Percentiles rank a stretch among this genome's conserved stretches.
These are phyloP conservation scores for Cyclotella sp. DNA, from an alignment of 108 stramenopile species.

Conservation along the genomic window DNA sequence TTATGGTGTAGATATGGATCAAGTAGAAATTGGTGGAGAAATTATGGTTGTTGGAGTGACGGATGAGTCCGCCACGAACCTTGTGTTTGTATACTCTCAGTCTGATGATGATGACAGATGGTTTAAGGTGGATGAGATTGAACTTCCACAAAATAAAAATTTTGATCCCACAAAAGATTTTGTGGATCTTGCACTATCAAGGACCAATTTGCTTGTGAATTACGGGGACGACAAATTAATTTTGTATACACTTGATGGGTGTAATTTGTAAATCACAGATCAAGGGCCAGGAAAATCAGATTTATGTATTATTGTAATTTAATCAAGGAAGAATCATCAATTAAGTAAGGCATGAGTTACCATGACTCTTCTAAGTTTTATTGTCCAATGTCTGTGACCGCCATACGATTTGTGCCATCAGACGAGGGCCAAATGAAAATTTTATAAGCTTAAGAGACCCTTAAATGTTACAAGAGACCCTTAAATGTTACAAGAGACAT, in stretches of 20 bases:
- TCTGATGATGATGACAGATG: slow-evolving; percentile 2
- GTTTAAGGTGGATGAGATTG: slow-evolving; percentile 8
- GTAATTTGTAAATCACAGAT: background rate
- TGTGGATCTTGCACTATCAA: slow-evolving; percentile 3
- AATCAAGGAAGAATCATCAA: too few relatives aligned
- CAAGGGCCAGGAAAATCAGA: too few relatives aligned
- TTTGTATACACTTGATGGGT: background rate
- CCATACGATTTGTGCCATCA: too few relatives aligned
- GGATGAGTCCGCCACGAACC: background rate
- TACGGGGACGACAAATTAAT: background rate
- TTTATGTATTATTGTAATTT: too few relatives aligned
- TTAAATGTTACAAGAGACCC: too few relatives aligned
- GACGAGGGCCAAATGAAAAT: too few relatives aligned
- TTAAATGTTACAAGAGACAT: too few relatives aligned
- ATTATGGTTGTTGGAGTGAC: slow-evolving; percentile 7
- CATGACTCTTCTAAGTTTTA: too few relatives aligned
- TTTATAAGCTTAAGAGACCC: too few relatives aligned
- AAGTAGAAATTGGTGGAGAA: background rate
- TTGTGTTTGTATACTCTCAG: slow-evolving; percentile 7
- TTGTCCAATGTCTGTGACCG: too few relatives aligned
- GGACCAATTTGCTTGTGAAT: slow-evolving; percentile 8
- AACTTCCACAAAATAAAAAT: background rate
- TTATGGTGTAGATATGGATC: background rate
- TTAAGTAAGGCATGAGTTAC: too few relatives aligned
- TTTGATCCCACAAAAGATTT: background rate